Percentiles rank a stretch among this genome's conserved stretches.
Conservation (phyloP, 2,329 filamentous ascomycete genomes). For the Thelonectria olida region DNA sequence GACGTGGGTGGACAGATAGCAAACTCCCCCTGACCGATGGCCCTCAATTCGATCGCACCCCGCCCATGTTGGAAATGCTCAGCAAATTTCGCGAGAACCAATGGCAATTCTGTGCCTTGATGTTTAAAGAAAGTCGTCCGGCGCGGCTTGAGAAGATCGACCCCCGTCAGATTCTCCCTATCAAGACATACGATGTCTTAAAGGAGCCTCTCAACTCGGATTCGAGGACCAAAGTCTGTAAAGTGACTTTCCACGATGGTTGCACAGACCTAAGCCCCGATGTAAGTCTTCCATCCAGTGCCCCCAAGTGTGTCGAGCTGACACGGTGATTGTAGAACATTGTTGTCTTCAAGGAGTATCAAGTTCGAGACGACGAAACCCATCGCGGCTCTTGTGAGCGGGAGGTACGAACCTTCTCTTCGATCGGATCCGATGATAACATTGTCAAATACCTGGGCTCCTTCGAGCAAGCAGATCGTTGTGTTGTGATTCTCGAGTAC, state of each 20-base stretch:
- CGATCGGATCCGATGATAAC: conserved; percentile 12
- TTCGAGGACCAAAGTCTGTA: not conserved
- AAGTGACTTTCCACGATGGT: conserved; percentile 2
- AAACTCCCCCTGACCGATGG: conserved; percentile 10
- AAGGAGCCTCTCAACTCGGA: not conserved
- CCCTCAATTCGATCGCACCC: not conserved
- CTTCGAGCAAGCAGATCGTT: conserved; percentile 17
- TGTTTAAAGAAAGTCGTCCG: too few species aligned
- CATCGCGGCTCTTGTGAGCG: conserved; percentile 10
- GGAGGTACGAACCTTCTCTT: conserved; percentile 11
- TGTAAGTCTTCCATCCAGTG: not conserved
- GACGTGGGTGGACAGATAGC: not conserved
- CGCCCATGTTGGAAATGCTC: not conserved
- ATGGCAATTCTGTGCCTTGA: conserved; percentile 25
- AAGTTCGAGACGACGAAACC: not conserved
- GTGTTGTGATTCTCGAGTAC: conserved; percentile 21
- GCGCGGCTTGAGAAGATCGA: not conserved
- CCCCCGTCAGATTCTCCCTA: conserved; percentile 20
- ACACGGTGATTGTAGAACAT: not conserved
- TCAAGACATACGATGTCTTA: not conserved
- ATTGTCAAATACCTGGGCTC: conserved; percentile 25
- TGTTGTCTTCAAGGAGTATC: conserved; percentile 26
- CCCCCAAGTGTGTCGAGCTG: not conserved
- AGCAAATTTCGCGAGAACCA: conserved; percentile 1
- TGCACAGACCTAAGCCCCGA: conserved; percentile 1